Base-by-base conservation (phyloP, 495 filamentous ascomycete species). In the Niebla homalea region DNA sequence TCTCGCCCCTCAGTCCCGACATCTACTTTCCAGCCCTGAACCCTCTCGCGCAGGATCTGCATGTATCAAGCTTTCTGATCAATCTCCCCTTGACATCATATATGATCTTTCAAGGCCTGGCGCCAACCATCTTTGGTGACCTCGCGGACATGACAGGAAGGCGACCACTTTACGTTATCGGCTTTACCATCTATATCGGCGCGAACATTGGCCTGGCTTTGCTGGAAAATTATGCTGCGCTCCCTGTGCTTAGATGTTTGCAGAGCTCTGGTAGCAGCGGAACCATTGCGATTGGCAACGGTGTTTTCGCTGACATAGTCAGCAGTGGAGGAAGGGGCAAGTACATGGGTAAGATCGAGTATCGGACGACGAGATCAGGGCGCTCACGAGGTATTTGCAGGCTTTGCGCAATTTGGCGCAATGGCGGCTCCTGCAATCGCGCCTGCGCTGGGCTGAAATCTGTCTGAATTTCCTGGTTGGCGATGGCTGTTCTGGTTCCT, bases 1-100 rank as follows among this genome's bases (percentile, higher is more conserved):
- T 85, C 60, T 84, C 80, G 0, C 83, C 84, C 1, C 71, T 87
- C 22, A 83, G 81, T 0, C 78, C 81, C 19, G 81, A 80, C 56
- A 86, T 85, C 37, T 88, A 88, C 61, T 85, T 85, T 47, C 84
- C 84, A 1, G 83, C 81, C 3, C 64, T 89, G 36, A 77, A 75
- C 46, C 61, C 75, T n/a, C 57, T 86, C 10, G 66, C 81, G 0
- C 47, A 51, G 3, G 75, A 84, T 44, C 67, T 86, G 8, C 56
- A 73, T 39, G 79, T 85, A 0, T 76, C 79, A 0, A 64, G 71
- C 37, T 68, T 65, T 2, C 64, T 81, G 51, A 83, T 87, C 65
- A 87, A 87, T 56, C 58, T 89, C 52, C 82, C 79, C 3, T 49
- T 85, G 20, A 85, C 80, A 0, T 78, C 76, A 18, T 84, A 81